phyloP scores from a whole-genome alignment of 495 filamentous ascomycete genomes.

The Podospora australis region DNA sequence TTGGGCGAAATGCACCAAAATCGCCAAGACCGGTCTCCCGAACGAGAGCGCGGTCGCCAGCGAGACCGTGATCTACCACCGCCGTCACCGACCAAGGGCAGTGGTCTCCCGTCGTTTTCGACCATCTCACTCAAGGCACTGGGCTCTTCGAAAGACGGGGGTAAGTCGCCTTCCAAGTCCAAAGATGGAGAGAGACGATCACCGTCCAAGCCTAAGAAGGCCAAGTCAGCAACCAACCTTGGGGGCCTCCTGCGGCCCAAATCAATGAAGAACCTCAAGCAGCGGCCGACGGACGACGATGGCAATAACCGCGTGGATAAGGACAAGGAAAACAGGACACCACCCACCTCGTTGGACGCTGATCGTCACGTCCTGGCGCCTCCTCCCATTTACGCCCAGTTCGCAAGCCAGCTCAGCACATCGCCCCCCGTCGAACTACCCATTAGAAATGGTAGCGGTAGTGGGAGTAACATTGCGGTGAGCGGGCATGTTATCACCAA shows the following conservation, averaged over 20 bases:
- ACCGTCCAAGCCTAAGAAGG: slow-evolving; percentile 56
- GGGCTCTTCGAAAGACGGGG: slow-evolving; percentile 33
- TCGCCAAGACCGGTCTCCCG: slow-evolving; percentile 37
- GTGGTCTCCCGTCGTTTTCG: slow-evolving; percentile 47
- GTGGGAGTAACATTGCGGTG: background rate
- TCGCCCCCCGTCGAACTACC: slow-evolving; percentile 6
- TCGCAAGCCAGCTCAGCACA: slow-evolving; percentile 34
- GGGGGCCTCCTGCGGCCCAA: slow-evolving; percentile 56
- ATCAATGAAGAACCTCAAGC: slow-evolving; percentile 48
- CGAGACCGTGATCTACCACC: slow-evolving; percentile 13
- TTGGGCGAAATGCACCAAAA: slow-evolving; percentile 48
- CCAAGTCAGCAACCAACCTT: slow-evolving; percentile 76
- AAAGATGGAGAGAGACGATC: background rate
- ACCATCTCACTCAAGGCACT: slow-evolving; percentile 60
- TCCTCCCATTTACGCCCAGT: slow-evolving; percentile 76
- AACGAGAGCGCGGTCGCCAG: slow-evolving; percentile 29
- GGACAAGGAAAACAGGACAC: slow-evolving; percentile 74
- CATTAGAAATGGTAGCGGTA: slow-evolving; percentile 7
- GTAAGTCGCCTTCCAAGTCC: slow-evolving; percentile 39
- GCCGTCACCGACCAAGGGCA: slow-evolving; percentile 53
- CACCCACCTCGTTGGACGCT: slow-evolving; percentile 42
- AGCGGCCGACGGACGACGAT: slow-evolving; percentile 30
- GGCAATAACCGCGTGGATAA: slow-evolving; percentile 34
- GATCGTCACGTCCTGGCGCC: slow-evolving; percentile 39
- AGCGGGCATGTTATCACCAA: background rate